Evolutionary conservation across 106 monocot species (phyloP).

Genomic region (Acanthochlamys bracteata): DNA sequence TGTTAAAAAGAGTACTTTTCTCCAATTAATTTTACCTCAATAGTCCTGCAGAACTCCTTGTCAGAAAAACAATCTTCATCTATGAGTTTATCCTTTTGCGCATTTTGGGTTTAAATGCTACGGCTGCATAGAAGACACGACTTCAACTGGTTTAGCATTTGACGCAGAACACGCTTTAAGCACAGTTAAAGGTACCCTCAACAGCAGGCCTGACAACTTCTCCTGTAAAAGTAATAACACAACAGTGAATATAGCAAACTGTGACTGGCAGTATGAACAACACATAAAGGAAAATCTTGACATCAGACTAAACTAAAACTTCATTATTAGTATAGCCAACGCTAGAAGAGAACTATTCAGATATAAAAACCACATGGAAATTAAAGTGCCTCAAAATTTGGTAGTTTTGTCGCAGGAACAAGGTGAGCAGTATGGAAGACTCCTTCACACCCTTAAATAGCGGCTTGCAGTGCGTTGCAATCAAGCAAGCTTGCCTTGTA

Average conservation of each 20-base stretch:
- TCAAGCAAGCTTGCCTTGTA: slow-evolving; percentile 73
- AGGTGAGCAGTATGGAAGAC: slow-evolving; percentile 78
- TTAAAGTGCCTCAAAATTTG: slow-evolving; percentile 74
- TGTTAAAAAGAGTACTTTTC: background rate
- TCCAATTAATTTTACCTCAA: slow-evolving; percentile 18
- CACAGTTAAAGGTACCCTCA: slow-evolving; percentile 39
- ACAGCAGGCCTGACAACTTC: slow-evolving; percentile 40
- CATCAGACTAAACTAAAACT: too few relatives aligned
- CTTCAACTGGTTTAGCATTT: slow-evolving; percentile 26
- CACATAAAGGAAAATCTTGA: too few relatives aligned
- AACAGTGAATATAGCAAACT: too few relatives aligned
- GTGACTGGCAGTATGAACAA: too few relatives aligned
- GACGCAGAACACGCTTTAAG: slow-evolving; percentile 30
- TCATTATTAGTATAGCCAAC: too few relatives aligned
- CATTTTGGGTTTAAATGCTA: slow-evolving; percentile 17
- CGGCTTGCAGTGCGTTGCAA: slow-evolving; percentile 31
- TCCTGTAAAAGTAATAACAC: slow-evolving; percentile 15
- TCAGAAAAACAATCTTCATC: slow-evolving; percentile 55
- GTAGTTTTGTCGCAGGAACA: slow-evolving; percentile 30
- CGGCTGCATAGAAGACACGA: slow-evolving; percentile 40
- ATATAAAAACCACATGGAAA: too few relatives aligned
- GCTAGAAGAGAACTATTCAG: too few relatives aligned
- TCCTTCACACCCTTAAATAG: slow-evolving; percentile 68
- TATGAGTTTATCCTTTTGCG: slow-evolving; percentile 24
- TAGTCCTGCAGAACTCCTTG: slow-evolving; percentile 14